Evolutionary conservation across 495 filamentous ascomycete species (phyloP), one percentile per base, ranked within the genome.

Genomic region (Darksidea phi): DNA sequence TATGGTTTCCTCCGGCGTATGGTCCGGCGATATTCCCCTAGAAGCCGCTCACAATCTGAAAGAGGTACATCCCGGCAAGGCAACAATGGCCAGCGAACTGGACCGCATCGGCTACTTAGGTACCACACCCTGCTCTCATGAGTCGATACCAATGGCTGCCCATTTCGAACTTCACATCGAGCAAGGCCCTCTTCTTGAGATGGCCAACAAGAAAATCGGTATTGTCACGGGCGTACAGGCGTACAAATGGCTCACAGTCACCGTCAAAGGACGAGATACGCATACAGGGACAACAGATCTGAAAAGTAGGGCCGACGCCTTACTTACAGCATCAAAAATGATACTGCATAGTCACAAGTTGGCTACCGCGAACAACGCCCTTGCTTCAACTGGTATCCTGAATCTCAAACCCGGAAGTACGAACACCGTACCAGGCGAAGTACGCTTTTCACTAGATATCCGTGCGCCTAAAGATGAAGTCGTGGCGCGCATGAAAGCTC

Each of bases 101-200:
- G 76, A 88, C 70, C 80, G 84, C 43, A 89, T 90, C 48, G 84
- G 84, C 11, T 91, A 89, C 59, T 74, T 90, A 1, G 88, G 88
- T 36, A 60, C 67, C 0, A 72, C 78, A 0, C 79, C 81, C 6
- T 81, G 82, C 15, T 84, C 78, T 47, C 79, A 86, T 69, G 76
- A 80, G 59, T 72, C 78, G 47, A 85, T 81, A 12, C 88, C 87
- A 0, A 84, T 92, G 76, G 89, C 82, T 17, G 89, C 89, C 1
- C 88, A 91, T 70, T 92, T 92, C 71, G 89, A 94, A 69, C 75
- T 91, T 3, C 89, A 92, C 66, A 91, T 93, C 54, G 89, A 93
- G 67, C 88, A 93, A 73, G 88, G 88, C 0, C 87, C 87, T 15
- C 82, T 86, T 41, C 79, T 93, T 1, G 81, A 89, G 52, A 73